Conservation (phyloP, 2,329 filamentous ascomycete species). For the Colletotrichum scovillei region DNA sequence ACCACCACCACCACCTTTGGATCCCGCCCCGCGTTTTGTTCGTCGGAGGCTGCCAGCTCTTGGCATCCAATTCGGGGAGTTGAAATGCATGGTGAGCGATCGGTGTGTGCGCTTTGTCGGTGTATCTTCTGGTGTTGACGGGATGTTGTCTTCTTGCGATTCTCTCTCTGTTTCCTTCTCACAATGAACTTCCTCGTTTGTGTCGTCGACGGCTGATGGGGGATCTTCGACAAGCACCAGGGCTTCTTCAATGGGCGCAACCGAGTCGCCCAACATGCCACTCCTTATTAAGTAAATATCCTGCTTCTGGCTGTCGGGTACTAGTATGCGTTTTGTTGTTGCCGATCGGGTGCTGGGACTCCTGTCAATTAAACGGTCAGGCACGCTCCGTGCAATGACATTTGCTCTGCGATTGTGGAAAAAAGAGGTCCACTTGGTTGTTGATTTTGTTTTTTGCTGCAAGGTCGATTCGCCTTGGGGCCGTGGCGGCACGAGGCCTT, state of each 20-base stretch:
- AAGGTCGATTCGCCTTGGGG: background rate
- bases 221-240: background rate
- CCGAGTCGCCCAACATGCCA: constrained; percentile 33
- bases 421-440: constrained; percentile 64
- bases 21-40: constrained; percentile 60
- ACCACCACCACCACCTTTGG: constrained; percentile 50
- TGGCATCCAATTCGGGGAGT: constrained; percentile 67
- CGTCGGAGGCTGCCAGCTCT: constrained; percentile 67
- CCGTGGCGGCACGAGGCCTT: background rate
- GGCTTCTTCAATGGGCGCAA: constrained; percentile 11
- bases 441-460: constrained; percentile 31
- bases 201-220: background rate
- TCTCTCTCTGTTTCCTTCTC: constrained; percentile 1
- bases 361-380: constrained; percentile 43
- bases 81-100: constrained; percentile 71
- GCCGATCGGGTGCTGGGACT: constrained; percentile 37
- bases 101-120: constrained; percentile 59
- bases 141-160: constrained; percentile 17
- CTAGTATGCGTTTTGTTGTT: constrained; percentile 43
- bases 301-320: constrained; percentile 43
- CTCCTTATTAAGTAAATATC: constrained; percentile 31
- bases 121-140: constrained; percentile 49
- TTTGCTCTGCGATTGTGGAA: constrained; percentile 59
- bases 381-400: constrained; percentile 41
- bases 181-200: background rate